phyloP scores from a whole-genome alignment of 768 basidiomycete species.

The Sarcomyxa edulis region DNA sequence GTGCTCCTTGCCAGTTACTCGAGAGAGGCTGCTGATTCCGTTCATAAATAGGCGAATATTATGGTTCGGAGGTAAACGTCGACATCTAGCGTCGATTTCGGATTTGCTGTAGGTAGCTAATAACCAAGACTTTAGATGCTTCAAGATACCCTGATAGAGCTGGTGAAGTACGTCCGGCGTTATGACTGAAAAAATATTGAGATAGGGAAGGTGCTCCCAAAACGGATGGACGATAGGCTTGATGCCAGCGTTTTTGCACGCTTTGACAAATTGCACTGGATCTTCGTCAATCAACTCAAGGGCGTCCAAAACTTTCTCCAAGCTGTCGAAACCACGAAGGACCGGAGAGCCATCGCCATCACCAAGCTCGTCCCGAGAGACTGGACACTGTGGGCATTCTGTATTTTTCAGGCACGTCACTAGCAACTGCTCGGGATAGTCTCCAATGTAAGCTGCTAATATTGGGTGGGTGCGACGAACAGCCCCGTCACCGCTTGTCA shows the following conservation, averaged over 20 bases:
- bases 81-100: slow-evolving; percentile 30
- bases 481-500: slow-evolving; percentile 27
- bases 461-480: slow-evolving; percentile 26
- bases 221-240: slow-evolving; percentile 21
- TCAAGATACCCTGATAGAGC: slow-evolving; percentile 22
- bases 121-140: slow-evolving; percentile 28
- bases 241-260: slow-evolving; percentile 9
- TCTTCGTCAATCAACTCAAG: slow-evolving; percentile 7
- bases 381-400: slow-evolving; percentile 21
- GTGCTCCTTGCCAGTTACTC: slow-evolving; percentile 29
- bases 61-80: slow-evolving; percentile 27
- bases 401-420: slow-evolving; percentile 16
- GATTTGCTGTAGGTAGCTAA: slow-evolving; percentile 13
- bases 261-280: not conserved
- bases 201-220: slow-evolving; percentile 22
- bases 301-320: slow-evolving; percentile 4
- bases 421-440: slow-evolving; percentile 37
- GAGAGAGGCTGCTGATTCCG: slow-evolving; percentile 26
- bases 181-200: slow-evolving; percentile 27
- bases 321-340: slow-evolving; percentile 2
- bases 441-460: slow-evolving; percentile 29
- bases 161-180: slow-evolving; percentile 24
- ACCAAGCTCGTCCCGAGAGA: slow-evolving; percentile 13
- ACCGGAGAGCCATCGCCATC: slow-evolving; percentile 1
- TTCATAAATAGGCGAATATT: slow-evolving; percentile 26